Evolutionary conservation across 1,284 basidiomycete genomes (phyloP).

Genomic region (Laetiporus sulphureus): DNA sequence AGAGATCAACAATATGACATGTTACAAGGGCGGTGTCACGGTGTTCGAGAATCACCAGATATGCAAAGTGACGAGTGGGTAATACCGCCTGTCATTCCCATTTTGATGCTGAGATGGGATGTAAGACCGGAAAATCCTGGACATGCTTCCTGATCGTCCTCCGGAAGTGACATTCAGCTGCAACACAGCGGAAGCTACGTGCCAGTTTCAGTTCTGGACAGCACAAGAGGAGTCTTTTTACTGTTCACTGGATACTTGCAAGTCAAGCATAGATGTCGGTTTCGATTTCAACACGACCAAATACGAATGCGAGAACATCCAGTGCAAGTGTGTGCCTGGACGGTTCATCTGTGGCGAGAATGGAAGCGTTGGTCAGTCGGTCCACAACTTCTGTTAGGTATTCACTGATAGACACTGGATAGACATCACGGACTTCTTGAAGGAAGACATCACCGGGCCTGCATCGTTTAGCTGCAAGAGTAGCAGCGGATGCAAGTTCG

Average conservation of each 20-base stretch:
- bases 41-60: conserved; percentile 94
- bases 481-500: conserved; percentile 76
- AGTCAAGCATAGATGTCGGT: conserved; percentile 40
- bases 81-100: not conserved
- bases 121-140: conserved; percentile 81
- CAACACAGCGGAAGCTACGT: conserved; percentile 51
- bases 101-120: conserved; percentile 7
- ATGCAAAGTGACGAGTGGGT: conserved; percentile 93
- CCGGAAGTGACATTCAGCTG: conserved; percentile 97
- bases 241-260: conserved; percentile 74
- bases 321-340: conserved; percentile 88
- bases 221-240: conserved; percentile 93
- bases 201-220: conserved; percentile 97
- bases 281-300: conserved; percentile 69
- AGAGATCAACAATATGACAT: conserved; percentile 75
- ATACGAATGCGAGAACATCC: conserved; percentile 78
- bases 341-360: conserved; percentile 95
- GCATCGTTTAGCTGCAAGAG: conserved; percentile 82
- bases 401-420: conserved; percentile 2
- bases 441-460: conserved; percentile 87
- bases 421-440: conserved; percentile 95
- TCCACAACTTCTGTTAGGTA: not conserved
- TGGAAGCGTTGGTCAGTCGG: conserved; percentile 80
- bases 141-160: conserved; percentile 81
- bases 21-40: conserved; percentile 88